Evolutionary conservation across 169 alveolate genomes (phyloP), one percentile per base, ranked within the genome.

Genomic region (Plasmodium inui): DNA sequence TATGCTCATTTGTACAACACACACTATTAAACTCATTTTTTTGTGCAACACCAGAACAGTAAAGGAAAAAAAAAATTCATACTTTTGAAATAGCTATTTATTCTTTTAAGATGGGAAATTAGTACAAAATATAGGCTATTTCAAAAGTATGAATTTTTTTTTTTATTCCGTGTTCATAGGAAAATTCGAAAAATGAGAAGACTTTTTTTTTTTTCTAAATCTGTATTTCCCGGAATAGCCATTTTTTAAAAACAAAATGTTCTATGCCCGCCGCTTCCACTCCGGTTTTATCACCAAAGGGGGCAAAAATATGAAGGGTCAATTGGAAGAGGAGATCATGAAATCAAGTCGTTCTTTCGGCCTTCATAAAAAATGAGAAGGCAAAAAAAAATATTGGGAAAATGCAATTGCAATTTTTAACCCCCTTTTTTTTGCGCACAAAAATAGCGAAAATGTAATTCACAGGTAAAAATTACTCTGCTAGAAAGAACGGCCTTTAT

Each of bases 381-480:
- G 76, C 4, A 26, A 67, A 67, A 67, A 61, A 67, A 67, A n/a
- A 37, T 41, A 34, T 37, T 12, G 32, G 32, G 32, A 79, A 79
- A 79, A 34, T 79, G 84, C 37, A 79, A 50, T 19, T 41, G 84
- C 83, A 79, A 79, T 79, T 79, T 79, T n/a, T 19, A 28, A 67
- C 6, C 76, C 37, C 30, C 30, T 79, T 79, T 41, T 79, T 41
- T 41, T 37, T 79, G 10, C 22, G 82, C 55, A 74, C 61, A 22
- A 74, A 74, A 74, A 32, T 74, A 74, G 61, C 39, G 44, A 74
- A 74, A 37, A 67, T 67, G 76, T 67, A 67, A 67, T 67, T 67
- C n/a, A 67, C 6, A 67, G 30, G 37, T 67, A 67, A 67, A 22
- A 26, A 67, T 8, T 67, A 22, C 37, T 22, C n/a, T 67, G 39